A percentile compares a stretch with the other conserved stretches of the same genome.
These are phyloP conservation scores for Microcyclospora pomicola DNA, from an alignment of 2,329 filamentous ascomycete genomes.

Conservation along the genomic window DNA sequence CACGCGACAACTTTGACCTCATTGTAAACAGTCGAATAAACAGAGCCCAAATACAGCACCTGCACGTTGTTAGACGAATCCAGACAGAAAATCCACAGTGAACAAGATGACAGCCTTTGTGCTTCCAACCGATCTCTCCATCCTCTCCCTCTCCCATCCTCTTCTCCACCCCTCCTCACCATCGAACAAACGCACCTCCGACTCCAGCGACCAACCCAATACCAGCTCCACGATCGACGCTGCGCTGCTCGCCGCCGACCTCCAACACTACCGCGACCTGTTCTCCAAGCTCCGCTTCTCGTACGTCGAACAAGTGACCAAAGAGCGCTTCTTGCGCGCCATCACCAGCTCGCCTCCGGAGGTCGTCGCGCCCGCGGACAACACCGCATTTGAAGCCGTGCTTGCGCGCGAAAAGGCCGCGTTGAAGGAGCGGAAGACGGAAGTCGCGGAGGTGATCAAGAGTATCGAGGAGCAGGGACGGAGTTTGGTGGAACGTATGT, in stretches of 20 bases:
- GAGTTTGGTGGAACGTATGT: conserved; percentile 40
- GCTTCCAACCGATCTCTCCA: conserved; percentile 1
- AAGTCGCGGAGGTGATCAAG: conserved; percentile 58
- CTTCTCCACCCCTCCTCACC: conserved; percentile 3
- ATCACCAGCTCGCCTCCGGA: conserved; percentile 84
- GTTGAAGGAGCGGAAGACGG: conserved; percentile 66
- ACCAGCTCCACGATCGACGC: conserved; percentile 37
- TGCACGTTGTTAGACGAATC: too few relatives aligned
- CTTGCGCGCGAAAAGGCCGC: conserved; percentile 56
- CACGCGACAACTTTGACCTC: too few relatives aligned
- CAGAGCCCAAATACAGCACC: too few relatives aligned
- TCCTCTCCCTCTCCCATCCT: conserved; percentile 4
- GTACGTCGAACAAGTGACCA: conserved; percentile 96
- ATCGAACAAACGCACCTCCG: conserved; percentile 3
- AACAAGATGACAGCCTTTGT: too few relatives aligned
- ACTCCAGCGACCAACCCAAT: conserved; percentile 1
- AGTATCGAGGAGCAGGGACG: conserved; percentile 54
- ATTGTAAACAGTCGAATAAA: too few relatives aligned
- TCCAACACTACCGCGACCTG: conserved; percentile 83
- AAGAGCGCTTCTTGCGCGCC: conserved; percentile 89
- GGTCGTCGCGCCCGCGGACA: conserved; percentile 71
- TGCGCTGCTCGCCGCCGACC: conserved; percentile 64
- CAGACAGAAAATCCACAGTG: too few relatives aligned
- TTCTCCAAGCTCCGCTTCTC: conserved; percentile 95
- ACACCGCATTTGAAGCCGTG: conserved; percentile 60